Evolutionary conservation across 2,329 filamentous ascomycete genomes (phyloP), one percentile per base, ranked within the genome.

Genomic region (Sporothrix variecibatus): DNA sequence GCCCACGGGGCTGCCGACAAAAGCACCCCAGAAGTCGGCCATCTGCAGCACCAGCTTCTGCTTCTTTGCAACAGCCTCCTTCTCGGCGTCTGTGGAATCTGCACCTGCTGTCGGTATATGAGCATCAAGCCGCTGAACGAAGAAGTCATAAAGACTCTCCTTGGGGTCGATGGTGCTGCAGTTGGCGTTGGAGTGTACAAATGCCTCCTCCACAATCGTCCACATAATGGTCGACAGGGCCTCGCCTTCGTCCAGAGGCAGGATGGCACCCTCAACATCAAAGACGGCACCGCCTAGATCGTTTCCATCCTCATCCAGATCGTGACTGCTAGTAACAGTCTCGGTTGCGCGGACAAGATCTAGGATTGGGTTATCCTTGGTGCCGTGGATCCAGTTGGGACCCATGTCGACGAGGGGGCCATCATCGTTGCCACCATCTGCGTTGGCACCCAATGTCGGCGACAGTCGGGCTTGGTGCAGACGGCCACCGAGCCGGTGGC

Each of bases 311-410:
- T 89, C 86, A 4, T 83, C 83, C 7, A 85, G 84, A 65, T 91
- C 88, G 82, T 84, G 86, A 73, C 79, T 82, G 15, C 84, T 83
- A 1, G 84, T 80, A 0, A 80, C 78, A 0, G 88, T 93, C 0
- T 85, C 82, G 0, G 91, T 93, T 76, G 88, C 83, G 76, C 86
- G 87, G 15, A 91, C 91, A 23, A 94, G 83, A 60, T 92, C 88
- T 53, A 91, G 81, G 20, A 94, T 92, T 0, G 92, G 91, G 78
- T 94, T 94, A 76, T 90, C 85, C 0, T 88, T 84, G 6, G 91
- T 93, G 46, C 92, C 92, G 75, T 94, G 92, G 71, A 94, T 93
- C 92, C 92, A 94, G 78, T 94, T 94, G n/a, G 92, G 91, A 0
- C 92, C 92, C 43, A 88, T 81, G 76, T 90, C 88, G n/a, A 89